Base-by-base conservation (phyloP, 2,329 filamentous ascomycete genomes). In the Calycina herbarum region DNA sequence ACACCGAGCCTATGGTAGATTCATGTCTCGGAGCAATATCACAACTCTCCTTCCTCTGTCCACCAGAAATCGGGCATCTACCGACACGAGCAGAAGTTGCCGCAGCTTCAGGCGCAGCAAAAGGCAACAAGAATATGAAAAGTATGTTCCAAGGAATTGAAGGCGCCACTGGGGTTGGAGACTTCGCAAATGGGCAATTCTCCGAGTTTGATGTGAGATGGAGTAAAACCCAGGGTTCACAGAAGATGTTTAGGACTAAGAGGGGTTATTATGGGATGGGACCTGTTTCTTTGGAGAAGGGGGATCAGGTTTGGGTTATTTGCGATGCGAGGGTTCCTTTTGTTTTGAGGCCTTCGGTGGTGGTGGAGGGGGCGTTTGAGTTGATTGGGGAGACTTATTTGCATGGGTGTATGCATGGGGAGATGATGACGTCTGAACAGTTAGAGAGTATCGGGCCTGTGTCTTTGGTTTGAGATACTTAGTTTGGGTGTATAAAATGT, bases 301-400 rank as follows among this genome's bases (percentile, higher is more conserved):
- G 63, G 11, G 63, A 64, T 56, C 45, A 64, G 40, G 40, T 58
- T 54, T 64, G 63, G 63, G 57, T 64, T 17, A 17, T 64, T 27
- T 40, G 63, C 7, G 63, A 64, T 61, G 63, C 57, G 27, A 64
- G 63, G 31, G 63, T 64, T n/a, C 63, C 63, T 4, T 64, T 60
- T 60, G 63, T 64, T 42, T 60, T 64, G 63, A 60, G 63, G n/a
- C 20, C 48, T 45, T 57, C 48, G 20, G 35, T 7, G 6, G 31
- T n/a, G 24, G n/a, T 57, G 31, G 57, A 64, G 29, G 63, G 63
- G 4, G 45, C 45, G 11, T 60, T 45, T 40, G 63, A 60, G 57
- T 64, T 64, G 57, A 48, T 64, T 7, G 63, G 62, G n/a, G 63
- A 64, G 33, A 64, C 63, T 27, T 64, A 64, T 40, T 56, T 64